These are phyloP conservation scores for Pseudocercospora fuligena DNA, from an alignment of 2,329 filamentous ascomycete species.

Conservation along the genomic window DNA sequence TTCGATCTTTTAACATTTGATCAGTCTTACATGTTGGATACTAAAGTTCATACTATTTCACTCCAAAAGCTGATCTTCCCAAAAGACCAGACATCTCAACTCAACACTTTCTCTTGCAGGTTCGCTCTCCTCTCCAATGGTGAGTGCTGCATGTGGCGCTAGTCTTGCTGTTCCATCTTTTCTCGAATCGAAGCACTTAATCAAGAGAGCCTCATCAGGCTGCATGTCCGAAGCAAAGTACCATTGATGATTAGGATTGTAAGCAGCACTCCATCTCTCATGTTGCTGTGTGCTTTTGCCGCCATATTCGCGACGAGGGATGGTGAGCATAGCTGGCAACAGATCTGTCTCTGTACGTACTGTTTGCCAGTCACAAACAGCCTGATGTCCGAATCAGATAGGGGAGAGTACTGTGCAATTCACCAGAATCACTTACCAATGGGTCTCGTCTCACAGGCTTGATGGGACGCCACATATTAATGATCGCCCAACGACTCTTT, in stretches of 20 bases:
- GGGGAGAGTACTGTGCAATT: no score
- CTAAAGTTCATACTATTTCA: background rate
- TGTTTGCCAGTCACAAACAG: slow-evolving; percentile 14
- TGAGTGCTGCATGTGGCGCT: background rate
- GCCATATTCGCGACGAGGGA: background rate
- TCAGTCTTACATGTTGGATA: background rate
- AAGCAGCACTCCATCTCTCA: background rate
- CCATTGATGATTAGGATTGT: slow-evolving; percentile 12
- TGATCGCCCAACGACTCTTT: slow-evolving; percentile 14
- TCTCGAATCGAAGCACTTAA: background rate
- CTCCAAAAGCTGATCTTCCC: background rate
- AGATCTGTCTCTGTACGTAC: slow-evolving; percentile 13
- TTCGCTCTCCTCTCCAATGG: background rate
- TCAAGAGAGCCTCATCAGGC: slow-evolving; percentile 12
- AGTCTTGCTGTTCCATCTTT: background rate
- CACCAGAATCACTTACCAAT: background rate
- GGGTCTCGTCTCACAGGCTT: slow-evolving; percentile 11
- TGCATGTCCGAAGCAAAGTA: slow-evolving; percentile 13
- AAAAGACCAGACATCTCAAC: background rate
- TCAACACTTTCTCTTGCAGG: background rate
- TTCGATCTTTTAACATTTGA: background rate
- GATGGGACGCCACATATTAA: slow-evolving; percentile 19
- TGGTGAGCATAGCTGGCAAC: background rate
- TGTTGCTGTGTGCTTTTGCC: background rate
- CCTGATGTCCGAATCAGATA: background rate